phyloP scores from a whole-genome alignment of 192 early-diverging fungal species.

The Entomortierella beljakovae region DNA sequence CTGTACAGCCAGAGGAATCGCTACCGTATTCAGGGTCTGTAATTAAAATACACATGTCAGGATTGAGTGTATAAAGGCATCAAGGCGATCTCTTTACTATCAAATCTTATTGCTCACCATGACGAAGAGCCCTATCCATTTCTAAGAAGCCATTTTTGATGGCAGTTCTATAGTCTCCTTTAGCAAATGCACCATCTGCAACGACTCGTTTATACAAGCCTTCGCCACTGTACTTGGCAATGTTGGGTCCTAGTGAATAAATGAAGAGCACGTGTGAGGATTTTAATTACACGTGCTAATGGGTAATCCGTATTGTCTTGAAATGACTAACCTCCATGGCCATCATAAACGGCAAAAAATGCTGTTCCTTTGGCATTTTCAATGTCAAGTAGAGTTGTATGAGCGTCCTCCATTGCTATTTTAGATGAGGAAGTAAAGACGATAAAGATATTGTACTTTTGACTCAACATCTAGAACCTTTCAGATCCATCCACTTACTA shows the following conservation, averaged over 20 bases:
- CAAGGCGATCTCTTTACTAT: neutral
- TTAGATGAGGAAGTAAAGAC: neutral
- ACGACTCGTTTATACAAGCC: conserved; percentile 81
- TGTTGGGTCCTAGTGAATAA: conserved; percentile 64
- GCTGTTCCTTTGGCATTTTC: conserved; percentile 72
- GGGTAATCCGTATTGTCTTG: neutral
- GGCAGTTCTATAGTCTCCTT: conserved; percentile 77
- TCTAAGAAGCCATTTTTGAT: conserved; percentile 87
- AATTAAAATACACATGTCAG: neutral
- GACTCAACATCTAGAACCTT: neutral
- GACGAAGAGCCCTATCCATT: conserved; percentile 81
- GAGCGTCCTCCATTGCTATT: conserved; percentile 97
- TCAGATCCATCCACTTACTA: conserved; percentile 60
- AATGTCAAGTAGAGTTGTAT: conserved; percentile 86
- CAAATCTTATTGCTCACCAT: conserved; percentile 61
- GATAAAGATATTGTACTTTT: neutral
- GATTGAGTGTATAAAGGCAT: neutral
- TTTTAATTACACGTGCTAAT: neutral
- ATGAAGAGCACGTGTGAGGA: neutral
- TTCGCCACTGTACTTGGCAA: conserved; percentile 88
- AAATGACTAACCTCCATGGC: conserved; percentile 82
- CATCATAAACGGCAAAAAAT: conserved; percentile 97
- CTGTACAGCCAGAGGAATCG: conserved; percentile 97
- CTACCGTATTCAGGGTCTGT: conserved; percentile 77
- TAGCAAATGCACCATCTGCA: conserved; percentile 69